Conservation (phyloP, 1,284 basidiomycete species). For the Vanrija humicola region DNA sequence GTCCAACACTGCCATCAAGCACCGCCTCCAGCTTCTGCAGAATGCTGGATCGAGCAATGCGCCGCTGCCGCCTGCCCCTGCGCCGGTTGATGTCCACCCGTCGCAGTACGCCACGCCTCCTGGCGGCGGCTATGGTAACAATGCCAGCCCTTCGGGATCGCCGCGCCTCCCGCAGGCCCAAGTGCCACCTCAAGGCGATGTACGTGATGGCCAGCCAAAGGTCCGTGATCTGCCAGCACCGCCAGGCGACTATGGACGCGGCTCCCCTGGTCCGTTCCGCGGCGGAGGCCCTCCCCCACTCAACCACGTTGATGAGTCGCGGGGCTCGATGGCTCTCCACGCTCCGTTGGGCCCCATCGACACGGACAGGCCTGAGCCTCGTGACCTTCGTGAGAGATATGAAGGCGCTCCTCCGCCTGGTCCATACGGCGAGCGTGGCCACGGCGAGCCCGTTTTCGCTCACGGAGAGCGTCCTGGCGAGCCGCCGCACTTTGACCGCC, state of each 20-base stretch:
- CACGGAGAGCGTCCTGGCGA: conserved; percentile 1
- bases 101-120: conserved; percentile 72
- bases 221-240: conserved; percentile 41
- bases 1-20: conserved; percentile 68
- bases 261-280: conserved; percentile 38
- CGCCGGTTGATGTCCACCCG: conserved; percentile 90
- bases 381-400: conserved; percentile 15
- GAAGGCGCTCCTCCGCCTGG: conserved; percentile 3
- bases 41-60: conserved; percentile 75
- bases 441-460: too few relatives aligned
- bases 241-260: conserved; percentile 8
- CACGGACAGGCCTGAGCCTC: conserved; percentile 58
- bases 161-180: conserved; percentile 16
- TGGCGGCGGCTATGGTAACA: conserved; percentile 11
- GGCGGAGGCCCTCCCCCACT: conserved; percentile 45
- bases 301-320: conserved; percentile 39
- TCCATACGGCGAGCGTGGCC: neutral
- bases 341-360: conserved; percentile 79
- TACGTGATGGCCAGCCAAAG: conserved; percentile 7
- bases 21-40: conserved; percentile 70
- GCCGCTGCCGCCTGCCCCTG: conserved; percentile 72
- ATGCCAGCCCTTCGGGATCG: conserved; percentile 18
- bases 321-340: conserved; percentile 51
- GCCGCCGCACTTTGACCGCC: neutral
- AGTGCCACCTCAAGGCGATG: neutral